A percentile compares a stretch with the other conserved stretches of the same genome.
Evolutionary conservation across 73 alveolate species (phyloP).

Genomic region (Blepharisma stoltei): DNA sequence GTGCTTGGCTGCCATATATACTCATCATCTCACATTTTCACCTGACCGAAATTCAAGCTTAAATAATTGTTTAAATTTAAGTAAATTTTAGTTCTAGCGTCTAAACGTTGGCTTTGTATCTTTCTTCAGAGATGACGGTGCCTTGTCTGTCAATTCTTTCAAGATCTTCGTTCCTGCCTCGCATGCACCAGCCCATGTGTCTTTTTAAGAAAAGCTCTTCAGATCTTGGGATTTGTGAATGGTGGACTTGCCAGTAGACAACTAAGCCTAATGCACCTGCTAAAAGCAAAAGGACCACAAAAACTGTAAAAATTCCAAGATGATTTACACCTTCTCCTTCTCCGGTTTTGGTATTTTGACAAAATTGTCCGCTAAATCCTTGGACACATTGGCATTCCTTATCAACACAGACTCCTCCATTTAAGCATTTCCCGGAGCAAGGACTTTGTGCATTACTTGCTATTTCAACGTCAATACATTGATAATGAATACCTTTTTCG

Average conservation of each 20-base stretch:
- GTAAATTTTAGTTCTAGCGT: too few relatives aligned
- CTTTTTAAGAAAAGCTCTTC: too few relatives aligned
- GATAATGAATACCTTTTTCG: not conserved
- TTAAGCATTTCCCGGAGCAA: slow-evolving; percentile 5
- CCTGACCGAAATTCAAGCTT: too few relatives aligned
- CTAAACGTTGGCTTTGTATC: too few relatives aligned
- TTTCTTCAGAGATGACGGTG: too few relatives aligned
- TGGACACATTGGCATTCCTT: not conserved
- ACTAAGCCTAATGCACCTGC: not conserved
- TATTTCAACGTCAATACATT: slow-evolving; percentile 17
- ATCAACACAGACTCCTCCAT: slow-evolving; percentile 8
- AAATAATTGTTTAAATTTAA: too few relatives aligned
- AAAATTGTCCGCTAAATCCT: not conserved
- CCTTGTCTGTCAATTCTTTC: too few relatives aligned
- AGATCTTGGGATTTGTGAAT: too few relatives aligned
- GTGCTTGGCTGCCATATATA: too few relatives aligned
- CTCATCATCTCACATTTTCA: too few relatives aligned
- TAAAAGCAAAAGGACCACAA: not conserved
- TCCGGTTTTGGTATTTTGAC: not conserved
- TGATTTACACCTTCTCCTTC: not conserved
- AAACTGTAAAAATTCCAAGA: slow-evolving; percentile 6
- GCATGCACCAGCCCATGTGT: too few relatives aligned
- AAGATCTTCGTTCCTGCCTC: too few relatives aligned
- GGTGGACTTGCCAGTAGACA: slow-evolving; percentile 6
- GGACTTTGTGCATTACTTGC: not conserved